Evolutionary conservation across 768 basidiomycete genomes (phyloP).

Genomic region (Tylopilus sp.): DNA sequence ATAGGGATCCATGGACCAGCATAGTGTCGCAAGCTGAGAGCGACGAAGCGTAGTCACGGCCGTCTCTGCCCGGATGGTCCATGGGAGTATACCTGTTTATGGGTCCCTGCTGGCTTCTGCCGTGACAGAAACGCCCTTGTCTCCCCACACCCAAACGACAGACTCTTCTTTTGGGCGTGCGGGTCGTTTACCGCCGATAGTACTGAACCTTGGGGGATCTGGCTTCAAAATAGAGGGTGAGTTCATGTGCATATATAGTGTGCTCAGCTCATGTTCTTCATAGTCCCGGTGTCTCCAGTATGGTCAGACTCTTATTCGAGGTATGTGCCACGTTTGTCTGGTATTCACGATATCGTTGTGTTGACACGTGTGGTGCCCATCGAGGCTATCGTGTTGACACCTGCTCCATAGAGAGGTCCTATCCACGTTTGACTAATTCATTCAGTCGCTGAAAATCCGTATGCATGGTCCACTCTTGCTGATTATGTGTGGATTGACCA

Average conservation of each 20-base stretch:
- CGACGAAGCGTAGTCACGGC: too few species aligned
- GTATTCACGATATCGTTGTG: background rate
- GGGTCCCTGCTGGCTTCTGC: too few species aligned
- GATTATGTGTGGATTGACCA: constrained; percentile 78
- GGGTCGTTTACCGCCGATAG: constrained; percentile 50
- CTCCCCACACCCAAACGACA: constrained; percentile 66
- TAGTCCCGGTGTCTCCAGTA: constrained; percentile 65
- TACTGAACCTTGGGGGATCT: constrained; percentile 63
- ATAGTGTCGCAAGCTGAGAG: too few species aligned
- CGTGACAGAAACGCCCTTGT: too few species aligned
- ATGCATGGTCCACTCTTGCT: constrained; percentile 61
- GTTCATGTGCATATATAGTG: constrained; percentile 10
- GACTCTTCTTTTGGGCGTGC: constrained; percentile 60
- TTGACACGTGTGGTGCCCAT: too few species aligned
- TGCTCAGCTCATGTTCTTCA: background rate
- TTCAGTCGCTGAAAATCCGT: constrained; percentile 44
- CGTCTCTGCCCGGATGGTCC: too few species aligned
- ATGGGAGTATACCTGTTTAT: too few species aligned
- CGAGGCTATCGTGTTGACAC: too few species aligned
- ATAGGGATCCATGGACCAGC: too few species aligned
- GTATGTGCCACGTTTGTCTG: constrained; percentile 29
- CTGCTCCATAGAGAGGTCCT: constrained; percentile 56
- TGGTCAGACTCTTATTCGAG: constrained; percentile 60
- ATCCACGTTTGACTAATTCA: constrained; percentile 53
- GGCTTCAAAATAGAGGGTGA: constrained; percentile 71